These are phyloP conservation scores for Gautieria morchelliformis DNA, from an alignment of 768 basidiomycete species.

Conservation along the genomic window DNA sequence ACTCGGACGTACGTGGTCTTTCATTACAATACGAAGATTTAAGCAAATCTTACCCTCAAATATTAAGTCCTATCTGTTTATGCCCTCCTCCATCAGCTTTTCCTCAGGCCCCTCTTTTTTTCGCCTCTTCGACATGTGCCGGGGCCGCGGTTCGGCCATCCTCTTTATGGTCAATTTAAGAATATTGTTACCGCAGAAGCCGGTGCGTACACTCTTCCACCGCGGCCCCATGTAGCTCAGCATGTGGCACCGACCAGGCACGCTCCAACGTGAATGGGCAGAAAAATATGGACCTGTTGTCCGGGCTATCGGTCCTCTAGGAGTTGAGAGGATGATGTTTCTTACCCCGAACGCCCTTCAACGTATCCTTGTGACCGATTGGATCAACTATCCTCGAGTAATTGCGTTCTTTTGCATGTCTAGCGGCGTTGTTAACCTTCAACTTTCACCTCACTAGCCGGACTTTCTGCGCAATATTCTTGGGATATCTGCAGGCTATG, in stretches of 20 bases:
- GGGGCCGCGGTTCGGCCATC: constrained; percentile 26
- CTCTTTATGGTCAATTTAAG: constrained; percentile 29
- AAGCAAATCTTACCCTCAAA: not conserved
- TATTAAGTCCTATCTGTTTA: not conserved
- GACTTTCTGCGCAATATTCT: constrained; percentile 32
- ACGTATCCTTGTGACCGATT: constrained; percentile 34
- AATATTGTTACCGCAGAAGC: constrained; percentile 30
- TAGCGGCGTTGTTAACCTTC: not conserved
- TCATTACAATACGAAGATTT: too few species aligned
- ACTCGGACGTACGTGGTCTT: too few species aligned
- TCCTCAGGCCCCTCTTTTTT: constrained; percentile 26
- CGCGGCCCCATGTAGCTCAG: constrained; percentile 15
- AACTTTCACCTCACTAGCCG: constrained; percentile 20
- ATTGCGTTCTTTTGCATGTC: not conserved
- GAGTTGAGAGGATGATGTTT: constrained; percentile 36
- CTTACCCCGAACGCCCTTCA: constrained; percentile 35
- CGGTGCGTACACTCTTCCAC: constrained; percentile 16
- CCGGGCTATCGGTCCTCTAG: constrained; percentile 35
- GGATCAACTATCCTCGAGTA: constrained; percentile 34
- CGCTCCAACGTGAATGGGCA: constrained; percentile 34
- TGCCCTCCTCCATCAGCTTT: constrained; percentile 18
- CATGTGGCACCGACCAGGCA: constrained; percentile 10
- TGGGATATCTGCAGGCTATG: constrained; percentile 31
- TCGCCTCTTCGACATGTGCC: constrained; percentile 31
- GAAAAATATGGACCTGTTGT: constrained; percentile 36